A percentile compares a stretch with the other conserved stretches of the same genome.
Evolutionary conservation across 164 flowering plant genomes (phyloP).

Genomic region (Akebia trifoliata): DNA sequence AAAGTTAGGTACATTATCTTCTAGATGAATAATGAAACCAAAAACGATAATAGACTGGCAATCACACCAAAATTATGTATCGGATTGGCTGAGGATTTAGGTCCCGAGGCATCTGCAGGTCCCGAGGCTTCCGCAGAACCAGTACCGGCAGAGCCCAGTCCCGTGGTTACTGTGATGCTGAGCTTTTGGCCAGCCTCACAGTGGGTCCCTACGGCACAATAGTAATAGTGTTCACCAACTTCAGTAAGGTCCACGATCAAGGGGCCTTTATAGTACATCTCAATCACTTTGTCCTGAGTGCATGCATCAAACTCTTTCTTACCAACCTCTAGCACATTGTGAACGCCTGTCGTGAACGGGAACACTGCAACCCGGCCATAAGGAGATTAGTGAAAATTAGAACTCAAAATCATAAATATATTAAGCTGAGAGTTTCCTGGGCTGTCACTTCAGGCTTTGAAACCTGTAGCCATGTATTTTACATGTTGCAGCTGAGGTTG

Average conservation of each 20-base stretch:
- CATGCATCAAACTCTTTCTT: constrained; percentile 5
- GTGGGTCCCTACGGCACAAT: constrained; percentile 34
- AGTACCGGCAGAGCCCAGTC: constrained; percentile 22
- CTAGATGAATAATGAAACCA: constrained; percentile 12
- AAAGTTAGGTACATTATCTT: no score
- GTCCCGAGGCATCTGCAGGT: neutral
- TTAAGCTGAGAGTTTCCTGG: no score
- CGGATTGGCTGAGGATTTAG: constrained; percentile 7
- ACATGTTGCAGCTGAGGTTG: no score
- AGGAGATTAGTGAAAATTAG: no score
- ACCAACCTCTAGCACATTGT: neutral
- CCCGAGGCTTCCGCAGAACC: neutral
- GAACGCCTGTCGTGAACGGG: neutral
- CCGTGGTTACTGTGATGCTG: constrained; percentile 23
- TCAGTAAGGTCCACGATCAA: constrained; percentile 2
- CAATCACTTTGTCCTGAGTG: neutral
- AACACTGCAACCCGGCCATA: constrained; percentile 7
- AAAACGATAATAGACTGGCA: constrained; percentile 7
- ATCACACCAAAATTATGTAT: neutral
- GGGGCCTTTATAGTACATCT: neutral
- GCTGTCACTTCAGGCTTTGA: no score
- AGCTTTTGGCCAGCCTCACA: constrained; percentile 49
- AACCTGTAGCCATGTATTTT: no score
- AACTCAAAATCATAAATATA: no score
- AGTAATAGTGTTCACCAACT: constrained; percentile 25